Conservation (phyloP, 257 asterid species). For the Rauvolfia tetraphylla region DNA sequence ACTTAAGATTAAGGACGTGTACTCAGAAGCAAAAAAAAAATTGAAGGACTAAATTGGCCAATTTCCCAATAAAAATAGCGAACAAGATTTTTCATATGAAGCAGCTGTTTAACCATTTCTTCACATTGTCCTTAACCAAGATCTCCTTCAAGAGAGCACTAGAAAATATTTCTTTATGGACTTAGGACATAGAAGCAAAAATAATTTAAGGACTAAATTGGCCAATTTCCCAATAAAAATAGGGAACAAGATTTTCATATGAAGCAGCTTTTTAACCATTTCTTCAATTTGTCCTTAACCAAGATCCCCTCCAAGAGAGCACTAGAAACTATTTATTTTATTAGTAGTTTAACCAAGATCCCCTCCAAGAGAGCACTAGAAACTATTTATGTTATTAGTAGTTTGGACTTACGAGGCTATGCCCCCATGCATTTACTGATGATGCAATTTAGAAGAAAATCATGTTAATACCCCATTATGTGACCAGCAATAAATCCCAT, state of each 20-base stretch:
- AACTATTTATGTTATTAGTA: not conserved
- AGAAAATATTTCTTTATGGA: too few species aligned
- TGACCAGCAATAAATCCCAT: not conserved
- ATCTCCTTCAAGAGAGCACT: too few species aligned
- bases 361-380: not conserved
- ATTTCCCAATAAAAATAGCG: too few species aligned
- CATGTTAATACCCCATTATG: not conserved
- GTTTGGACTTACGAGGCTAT: not conserved
- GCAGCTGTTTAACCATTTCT: too few species aligned
- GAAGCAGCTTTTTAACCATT: not conserved
- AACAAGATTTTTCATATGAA: too few species aligned
- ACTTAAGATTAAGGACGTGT: too few species aligned
- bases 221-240: too few species aligned
- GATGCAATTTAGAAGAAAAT: not conserved
- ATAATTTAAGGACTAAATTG: too few species aligned
- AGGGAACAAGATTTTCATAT: not conserved
- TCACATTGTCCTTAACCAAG: too few species aligned
- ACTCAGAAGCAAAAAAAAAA: too few species aligned
- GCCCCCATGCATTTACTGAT: not conserved
- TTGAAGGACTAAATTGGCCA: too few species aligned
- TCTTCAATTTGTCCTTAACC: not conserved
- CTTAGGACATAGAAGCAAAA: too few species aligned
- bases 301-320: not conserved
- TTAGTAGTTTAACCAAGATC: not conserved
- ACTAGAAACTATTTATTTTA: not conserved